phyloP scores from a whole-genome alignment of 164 flowering plant species.

The Brasenia schreberi region DNA sequence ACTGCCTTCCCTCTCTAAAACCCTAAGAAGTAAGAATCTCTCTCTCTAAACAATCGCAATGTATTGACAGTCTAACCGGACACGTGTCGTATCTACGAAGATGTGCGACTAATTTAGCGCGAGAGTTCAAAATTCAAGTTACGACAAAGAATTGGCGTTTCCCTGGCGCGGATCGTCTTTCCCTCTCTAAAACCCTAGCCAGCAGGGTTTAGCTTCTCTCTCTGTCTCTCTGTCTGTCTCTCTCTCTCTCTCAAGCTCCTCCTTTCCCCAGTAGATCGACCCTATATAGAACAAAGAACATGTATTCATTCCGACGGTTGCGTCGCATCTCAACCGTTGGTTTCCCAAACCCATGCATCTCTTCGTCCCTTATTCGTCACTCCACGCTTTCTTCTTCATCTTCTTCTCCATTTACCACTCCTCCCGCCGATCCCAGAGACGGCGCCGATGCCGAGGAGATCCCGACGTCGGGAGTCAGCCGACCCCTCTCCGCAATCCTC shows the following conservation, averaged over 20 bases:
- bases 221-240: too few relatives aligned
- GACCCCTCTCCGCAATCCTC: conserved; percentile 72
- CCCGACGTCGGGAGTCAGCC: conserved; percentile 51
- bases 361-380: not conserved
- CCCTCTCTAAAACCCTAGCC: not conserved
- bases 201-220: too few relatives aligned
- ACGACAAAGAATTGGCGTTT: too few relatives aligned
- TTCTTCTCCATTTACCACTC: not conserved
- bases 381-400: not conserved
- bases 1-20: too few relatives aligned
- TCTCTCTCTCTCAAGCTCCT: not conserved
- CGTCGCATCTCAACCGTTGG: not conserved
- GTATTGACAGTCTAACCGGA: too few relatives aligned
- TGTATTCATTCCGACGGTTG: not conserved
- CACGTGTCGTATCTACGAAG: too few relatives aligned
- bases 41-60: too few relatives aligned
- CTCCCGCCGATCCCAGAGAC: not conserved
- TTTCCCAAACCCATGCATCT: not conserved
- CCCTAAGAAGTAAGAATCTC: too few relatives aligned
- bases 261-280: not conserved
- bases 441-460: conserved; percentile 11
- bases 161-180: too few relatives aligned
- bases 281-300: not conserved
- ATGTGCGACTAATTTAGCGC: too few relatives aligned
- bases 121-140: too few relatives aligned